Evolutionary conservation across 108 stramenopile genomes (phyloP), one percentile per base, ranked within the genome.

Genomic region (Nannochloropsis granulata): DNA sequence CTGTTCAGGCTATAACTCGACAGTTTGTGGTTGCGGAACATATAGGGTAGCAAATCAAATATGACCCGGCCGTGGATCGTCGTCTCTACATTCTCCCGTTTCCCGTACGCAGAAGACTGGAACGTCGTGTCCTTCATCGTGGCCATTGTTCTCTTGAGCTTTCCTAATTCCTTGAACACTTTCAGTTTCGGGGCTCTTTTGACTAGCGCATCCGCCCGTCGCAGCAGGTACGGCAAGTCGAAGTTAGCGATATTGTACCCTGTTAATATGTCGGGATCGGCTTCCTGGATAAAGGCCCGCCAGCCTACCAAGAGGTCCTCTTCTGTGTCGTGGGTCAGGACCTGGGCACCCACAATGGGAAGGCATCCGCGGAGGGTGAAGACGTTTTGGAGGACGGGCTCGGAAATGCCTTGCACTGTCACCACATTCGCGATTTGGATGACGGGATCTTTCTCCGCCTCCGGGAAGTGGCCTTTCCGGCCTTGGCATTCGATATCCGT

Each of bases 1-100:
- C 93, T 94, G 91, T 98, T 99, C 56, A 99, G 88, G 12, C 82
- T 79, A 88, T 98, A 99, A 45, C 96, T 96, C 83, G 93, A 94
- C 44, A 99, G 92, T 90, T 99, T 99, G 93, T 99, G 97, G 90
- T 98, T 99, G 42, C 98, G 95, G 87, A 95, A 95, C 97, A 99
- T 97, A 92, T 99, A 98, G 9, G 96, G 96, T 14, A 98, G 92
- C 95, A 99, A 94, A 86, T 99, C 98, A 89, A 99, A 97, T 78
- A 98, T 94, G 82, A 99, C 97, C 21, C 97, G 93, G 12, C 98
- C 98, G 46, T 96, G 94, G 83, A 98, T 95, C 34, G 92, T 94
- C 0, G 96, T 98, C 89, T 99, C 98, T 81, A 96, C 91, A 86
- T 97, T 97, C 90, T 93, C 93, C 34, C 97, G 89, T 44, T 95